These are phyloP conservation scores for Phyllosticta citribraziliensis DNA, from an alignment of 2,329 filamentous ascomycete species.

Conservation along the genomic window DNA sequence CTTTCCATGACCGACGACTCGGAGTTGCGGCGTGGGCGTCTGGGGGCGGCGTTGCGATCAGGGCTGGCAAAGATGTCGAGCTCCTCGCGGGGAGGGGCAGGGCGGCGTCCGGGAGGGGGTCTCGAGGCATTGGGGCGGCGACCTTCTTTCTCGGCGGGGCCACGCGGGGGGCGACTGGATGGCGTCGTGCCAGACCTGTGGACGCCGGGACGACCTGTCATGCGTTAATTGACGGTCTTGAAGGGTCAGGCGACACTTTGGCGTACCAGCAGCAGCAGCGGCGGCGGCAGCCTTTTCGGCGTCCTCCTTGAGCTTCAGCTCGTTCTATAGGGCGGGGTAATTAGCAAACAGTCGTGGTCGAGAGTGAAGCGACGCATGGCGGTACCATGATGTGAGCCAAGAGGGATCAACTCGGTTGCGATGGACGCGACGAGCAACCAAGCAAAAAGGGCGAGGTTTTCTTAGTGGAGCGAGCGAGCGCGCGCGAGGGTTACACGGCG, in stretches of 20 bases:
- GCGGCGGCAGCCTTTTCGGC: constrained; percentile 35
- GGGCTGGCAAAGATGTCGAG: constrained; percentile 34
- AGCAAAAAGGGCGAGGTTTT: not conserved
- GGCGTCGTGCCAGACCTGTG: constrained; percentile 39
- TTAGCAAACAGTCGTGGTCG: constrained; percentile 32
- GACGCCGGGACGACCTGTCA: constrained; percentile 23
- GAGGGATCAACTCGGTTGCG: not conserved
- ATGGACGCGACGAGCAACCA: not conserved
- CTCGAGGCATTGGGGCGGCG: constrained; percentile 10
- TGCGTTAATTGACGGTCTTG: not conserved
- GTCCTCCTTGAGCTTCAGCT: constrained; percentile 56
- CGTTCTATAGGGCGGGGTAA: constrained; percentile 46
- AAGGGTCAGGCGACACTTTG: constrained; percentile 6
- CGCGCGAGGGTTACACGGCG: constrained; percentile 4
- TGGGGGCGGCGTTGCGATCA: constrained; percentile 29
- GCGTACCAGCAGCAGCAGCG: constrained; percentile 5
- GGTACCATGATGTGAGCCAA: not conserved
- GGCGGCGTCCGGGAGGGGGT: constrained; percentile 1
- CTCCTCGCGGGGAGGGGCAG: constrained; percentile 15
- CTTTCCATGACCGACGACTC: constrained; percentile 65
- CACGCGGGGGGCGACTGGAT: constrained; percentile 20
- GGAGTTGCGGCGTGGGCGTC: constrained; percentile 62
- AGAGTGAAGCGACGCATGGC: constrained; percentile 32
- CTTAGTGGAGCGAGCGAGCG: not conserved
- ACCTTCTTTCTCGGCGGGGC: constrained; percentile 21